A percentile compares a stretch with the other conserved stretches of the same genome.
phyloP scores from a whole-genome alignment of 192 early-diverging fungal genomes.

The Globomyces pollinis-pini region DNA sequence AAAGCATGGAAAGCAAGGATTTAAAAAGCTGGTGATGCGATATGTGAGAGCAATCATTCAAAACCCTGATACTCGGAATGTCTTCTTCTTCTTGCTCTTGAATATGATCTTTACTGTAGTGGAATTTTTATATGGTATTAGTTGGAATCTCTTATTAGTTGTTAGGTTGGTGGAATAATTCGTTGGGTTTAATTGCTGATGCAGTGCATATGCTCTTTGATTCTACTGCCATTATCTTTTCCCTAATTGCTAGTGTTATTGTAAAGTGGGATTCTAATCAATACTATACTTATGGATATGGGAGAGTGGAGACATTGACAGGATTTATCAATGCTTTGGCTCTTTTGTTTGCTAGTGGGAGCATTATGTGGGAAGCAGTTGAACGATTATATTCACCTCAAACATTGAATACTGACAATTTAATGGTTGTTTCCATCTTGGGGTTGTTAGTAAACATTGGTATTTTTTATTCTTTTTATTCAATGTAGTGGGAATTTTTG shows the following conservation, averaged over 20 bases:
- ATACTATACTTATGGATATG: constrained; percentile 75
- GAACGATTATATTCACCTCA: constrained; percentile 79
- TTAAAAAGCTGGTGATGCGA: not conserved
- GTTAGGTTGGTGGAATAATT: constrained; percentile 45
- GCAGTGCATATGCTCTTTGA: constrained; percentile 99
- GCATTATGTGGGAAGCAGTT: constrained; percentile 86
- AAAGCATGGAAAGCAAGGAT: no score
- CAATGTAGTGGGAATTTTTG: constrained; percentile 35
- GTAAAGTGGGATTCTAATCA: constrained; percentile 83
- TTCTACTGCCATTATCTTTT: constrained; percentile 81
- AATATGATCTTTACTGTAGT: constrained; percentile 91
- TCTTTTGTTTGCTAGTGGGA: constrained; percentile 77
- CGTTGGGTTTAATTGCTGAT: constrained; percentile 85
- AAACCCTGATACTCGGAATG: constrained; percentile 76
- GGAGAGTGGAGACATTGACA: constrained; percentile 82
- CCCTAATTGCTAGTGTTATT: constrained; percentile 80
- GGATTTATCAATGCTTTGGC: constrained; percentile 92
- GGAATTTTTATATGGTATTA: constrained; percentile 50
- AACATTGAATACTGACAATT: constrained; percentile 68
- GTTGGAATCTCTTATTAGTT: not conserved
- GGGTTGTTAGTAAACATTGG: constrained; percentile 91
- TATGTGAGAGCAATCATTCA: constrained; percentile 48
- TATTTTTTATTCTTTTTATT: constrained; percentile 34
- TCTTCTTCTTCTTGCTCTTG: constrained; percentile 87
- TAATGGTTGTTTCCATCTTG: constrained; percentile 81